Evolutionary conservation across 2,329 filamentous ascomycete species (phyloP).

Genomic region (Fusarium papillatum): DNA sequence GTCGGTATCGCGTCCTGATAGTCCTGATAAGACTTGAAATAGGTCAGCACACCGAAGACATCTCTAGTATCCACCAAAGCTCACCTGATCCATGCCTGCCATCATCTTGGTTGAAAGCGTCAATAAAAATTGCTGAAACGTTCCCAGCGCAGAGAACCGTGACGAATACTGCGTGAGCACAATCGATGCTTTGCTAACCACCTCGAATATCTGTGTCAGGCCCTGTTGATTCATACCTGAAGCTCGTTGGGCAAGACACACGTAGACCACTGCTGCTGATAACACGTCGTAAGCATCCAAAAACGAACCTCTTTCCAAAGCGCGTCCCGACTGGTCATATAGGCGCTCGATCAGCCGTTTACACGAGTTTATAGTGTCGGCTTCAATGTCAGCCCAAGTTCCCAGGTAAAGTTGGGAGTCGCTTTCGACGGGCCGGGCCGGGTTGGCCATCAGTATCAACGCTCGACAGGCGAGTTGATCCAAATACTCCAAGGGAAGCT

Average conservation of each 20-base stretch:
- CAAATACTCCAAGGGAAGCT: not conserved
- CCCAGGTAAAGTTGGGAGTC: not conserved
- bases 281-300: conserved; percentile 24
- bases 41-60: not conserved
- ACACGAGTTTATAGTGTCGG: conserved; percentile 12
- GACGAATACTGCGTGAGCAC: conserved; percentile 20
- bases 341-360: conserved; percentile 14
- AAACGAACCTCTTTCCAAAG: conserved; percentile 5
- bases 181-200: conserved; percentile 28
- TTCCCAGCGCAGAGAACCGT: conserved; percentile 2
- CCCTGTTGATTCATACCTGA: not conserved
- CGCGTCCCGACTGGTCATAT: not conserved
- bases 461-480: conserved; percentile 19
- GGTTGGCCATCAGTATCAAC: conserved; percentile 2
- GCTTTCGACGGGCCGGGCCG: rapidly evolving
- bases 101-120: conserved; percentile 14
- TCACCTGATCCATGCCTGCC: not conserved
- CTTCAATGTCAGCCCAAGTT: conserved; percentile 2
- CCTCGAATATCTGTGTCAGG: conserved; percentile 17
- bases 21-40: not conserved
- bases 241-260: not conserved
- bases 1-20: conserved; percentile 3
- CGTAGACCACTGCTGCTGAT: conserved; percentile 13
- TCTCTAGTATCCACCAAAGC: not conserved
- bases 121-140: conserved; percentile 21